A percentile compares a stretch with the other conserved stretches of the same genome.
Conservation (phyloP, 1,284 basidiomycete species). For the Porogramme epimiltina region DNA sequence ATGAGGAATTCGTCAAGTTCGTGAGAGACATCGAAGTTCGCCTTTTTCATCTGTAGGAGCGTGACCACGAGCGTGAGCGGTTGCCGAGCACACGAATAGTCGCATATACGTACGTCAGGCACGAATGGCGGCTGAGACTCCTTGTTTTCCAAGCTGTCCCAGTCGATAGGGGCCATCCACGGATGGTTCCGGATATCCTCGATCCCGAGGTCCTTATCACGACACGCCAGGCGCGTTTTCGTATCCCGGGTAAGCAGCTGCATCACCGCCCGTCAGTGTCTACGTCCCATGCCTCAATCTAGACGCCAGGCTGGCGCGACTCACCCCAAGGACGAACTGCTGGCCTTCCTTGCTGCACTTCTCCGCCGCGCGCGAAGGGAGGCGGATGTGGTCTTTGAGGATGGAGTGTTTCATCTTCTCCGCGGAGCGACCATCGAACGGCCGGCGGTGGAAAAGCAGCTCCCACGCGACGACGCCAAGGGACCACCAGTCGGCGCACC, state of each 20-base stretch:
- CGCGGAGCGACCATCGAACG: conserved; percentile 86
- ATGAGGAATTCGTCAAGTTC: conserved; percentile 96
- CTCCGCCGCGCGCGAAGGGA: conserved; percentile 57
- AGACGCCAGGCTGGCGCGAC: conserved; percentile 26
- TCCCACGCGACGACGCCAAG: conserved; percentile 90
- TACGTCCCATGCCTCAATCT: background rate
- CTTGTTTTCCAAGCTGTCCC: conserved; percentile 79
- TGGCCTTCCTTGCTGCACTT: conserved; percentile 40
- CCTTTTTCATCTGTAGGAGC: conserved; percentile 83
- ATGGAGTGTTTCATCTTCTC: conserved; percentile 87
- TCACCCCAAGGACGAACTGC: conserved; percentile 47
- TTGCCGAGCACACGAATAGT: conserved; percentile 3
- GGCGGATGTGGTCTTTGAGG: conserved; percentile 62
- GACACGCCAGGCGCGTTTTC: conserved; percentile 81
- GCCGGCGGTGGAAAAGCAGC: conserved; percentile 84
- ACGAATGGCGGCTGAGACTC: conserved; percentile 83
- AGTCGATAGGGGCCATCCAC: conserved; percentile 86
- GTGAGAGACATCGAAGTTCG: conserved; percentile 97
- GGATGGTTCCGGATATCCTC: conserved; percentile 81
- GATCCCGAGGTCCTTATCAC: conserved; percentile 63
- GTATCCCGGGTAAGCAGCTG: conserved; percentile 88
- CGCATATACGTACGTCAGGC: conserved; percentile 72
- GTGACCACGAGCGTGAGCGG: conserved; percentile 8
- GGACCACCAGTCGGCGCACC: conserved; percentile 95
- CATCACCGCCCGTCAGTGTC: background rate